Evolutionary conservation across 805 yeast genomes (phyloP).

Genomic region (Sungouiozyma intestinalis): DNA sequence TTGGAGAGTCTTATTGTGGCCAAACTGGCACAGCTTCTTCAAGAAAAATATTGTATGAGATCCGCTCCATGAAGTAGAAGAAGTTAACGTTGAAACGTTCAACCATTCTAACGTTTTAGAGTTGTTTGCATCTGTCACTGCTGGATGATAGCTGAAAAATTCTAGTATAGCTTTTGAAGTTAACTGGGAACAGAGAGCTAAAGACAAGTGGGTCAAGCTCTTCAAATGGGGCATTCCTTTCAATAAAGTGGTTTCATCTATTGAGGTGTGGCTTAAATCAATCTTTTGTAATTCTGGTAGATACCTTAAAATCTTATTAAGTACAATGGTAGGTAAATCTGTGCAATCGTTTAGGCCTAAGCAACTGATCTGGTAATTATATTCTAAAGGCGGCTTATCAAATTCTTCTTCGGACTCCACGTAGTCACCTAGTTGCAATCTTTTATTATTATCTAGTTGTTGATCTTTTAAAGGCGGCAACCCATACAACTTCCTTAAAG

Average conservation of each 20-base stretch:
- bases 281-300: constrained; percentile 56
- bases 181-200: constrained; percentile 54
- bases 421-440: constrained; percentile 4
- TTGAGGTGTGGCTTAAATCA: constrained; percentile 74
- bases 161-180: constrained; percentile 63
- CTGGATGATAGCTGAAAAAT: constrained; percentile 63
- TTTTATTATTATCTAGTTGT: not conserved
- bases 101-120: constrained; percentile 50
- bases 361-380: constrained; percentile 26
- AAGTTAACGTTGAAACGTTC: constrained; percentile 53
- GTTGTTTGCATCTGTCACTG: constrained; percentile 33
- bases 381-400: constrained; percentile 17
- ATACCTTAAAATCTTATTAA: constrained; percentile 34
- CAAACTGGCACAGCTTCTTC: constrained; percentile 30
- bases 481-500: constrained; percentile 19
- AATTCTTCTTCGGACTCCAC: constrained; percentile 1
- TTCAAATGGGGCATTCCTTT: constrained; percentile 44
- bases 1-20: constrained; percentile 28
- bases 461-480: not conserved
- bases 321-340: constrained; percentile 50
- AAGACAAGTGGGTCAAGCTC: constrained; percentile 62
- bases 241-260: constrained; percentile 51
- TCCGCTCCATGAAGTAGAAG: constrained; percentile 46
- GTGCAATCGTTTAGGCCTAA: constrained; percentile 86
- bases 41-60: constrained; percentile 40